These are phyloP conservation scores for Yueomyces sinensis DNA, from an alignment of 805 yeast genomes.

Conservation along the genomic window DNA sequence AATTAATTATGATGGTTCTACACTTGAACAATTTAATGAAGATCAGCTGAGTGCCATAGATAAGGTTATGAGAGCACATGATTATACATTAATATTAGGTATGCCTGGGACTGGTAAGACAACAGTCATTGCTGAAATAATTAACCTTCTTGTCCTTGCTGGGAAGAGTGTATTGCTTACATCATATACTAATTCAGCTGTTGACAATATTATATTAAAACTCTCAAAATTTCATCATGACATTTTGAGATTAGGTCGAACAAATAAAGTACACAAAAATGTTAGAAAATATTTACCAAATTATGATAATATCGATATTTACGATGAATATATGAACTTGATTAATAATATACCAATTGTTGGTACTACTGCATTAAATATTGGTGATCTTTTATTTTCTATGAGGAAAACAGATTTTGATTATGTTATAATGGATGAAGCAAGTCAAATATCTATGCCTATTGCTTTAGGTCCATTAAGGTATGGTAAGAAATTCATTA, in stretches of 20 bases:
- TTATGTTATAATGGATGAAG: slow-evolving; percentile 91
- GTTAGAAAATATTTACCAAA: slow-evolving; percentile 41
- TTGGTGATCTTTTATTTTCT: slow-evolving; percentile 25
- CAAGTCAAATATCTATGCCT: slow-evolving; percentile 91
- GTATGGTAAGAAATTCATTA: slow-evolving; percentile 61
- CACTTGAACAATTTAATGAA: slow-evolving; percentile 33
- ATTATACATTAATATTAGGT: slow-evolving; percentile 74
- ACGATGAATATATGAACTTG: slow-evolving; percentile 32
- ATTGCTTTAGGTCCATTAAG: slow-evolving; percentile 79
- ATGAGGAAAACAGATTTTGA: slow-evolving; percentile 46
- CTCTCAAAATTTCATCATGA: slow-evolving; percentile 31
- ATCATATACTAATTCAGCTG: slow-evolving; percentile 91
- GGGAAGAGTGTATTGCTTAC: slow-evolving; percentile 64
- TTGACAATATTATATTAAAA: slow-evolving; percentile 79
- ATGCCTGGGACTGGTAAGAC: slow-evolving; percentile 99
- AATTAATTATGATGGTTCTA: slow-evolving; percentile 9
- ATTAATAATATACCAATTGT: slow-evolving; percentile 56
- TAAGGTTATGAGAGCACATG: slow-evolving; percentile 48
- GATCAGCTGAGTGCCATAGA: slow-evolving; percentile 66
- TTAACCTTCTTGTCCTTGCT: slow-evolving; percentile 39
- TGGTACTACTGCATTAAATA: slow-evolving; percentile 80
- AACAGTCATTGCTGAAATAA: slow-evolving; percentile 71
- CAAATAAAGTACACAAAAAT: slow-evolving; percentile 46
- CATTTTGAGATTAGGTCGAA: slow-evolving; percentile 54
- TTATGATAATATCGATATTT: slow-evolving; percentile 26